Conservation (phyloP, 208 protist genomes). For the Leishmania tropica region DNA sequence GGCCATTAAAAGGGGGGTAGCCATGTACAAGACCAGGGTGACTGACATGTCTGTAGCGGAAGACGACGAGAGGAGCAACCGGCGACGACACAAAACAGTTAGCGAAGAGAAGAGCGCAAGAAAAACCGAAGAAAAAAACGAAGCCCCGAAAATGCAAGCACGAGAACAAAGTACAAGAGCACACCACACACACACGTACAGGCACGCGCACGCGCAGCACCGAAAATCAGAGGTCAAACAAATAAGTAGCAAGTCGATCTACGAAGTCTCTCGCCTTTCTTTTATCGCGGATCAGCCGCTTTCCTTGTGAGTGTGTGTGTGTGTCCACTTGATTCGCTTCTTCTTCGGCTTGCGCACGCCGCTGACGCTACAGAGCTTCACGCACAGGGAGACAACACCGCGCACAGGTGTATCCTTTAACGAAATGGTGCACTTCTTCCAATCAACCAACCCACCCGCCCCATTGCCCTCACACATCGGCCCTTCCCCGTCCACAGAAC, state of each 20-base stretch:
- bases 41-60: no score
- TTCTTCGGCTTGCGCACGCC: background rate
- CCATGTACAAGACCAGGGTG: no score
- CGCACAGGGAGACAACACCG: background rate
- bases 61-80: no score
- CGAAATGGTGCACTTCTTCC: background rate
- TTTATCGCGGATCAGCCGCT: background rate
- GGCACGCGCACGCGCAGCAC: no score
- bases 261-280: background rate
- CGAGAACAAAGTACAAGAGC: background rate
- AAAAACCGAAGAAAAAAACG: background rate
- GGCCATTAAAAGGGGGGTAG: background rate
- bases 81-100: background rate
- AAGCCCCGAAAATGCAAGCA: no score
- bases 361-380: no score
- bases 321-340: background rate
- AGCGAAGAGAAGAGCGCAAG: background rate
- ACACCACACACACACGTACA: background rate
- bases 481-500: no score
- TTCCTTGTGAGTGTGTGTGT: background rate
- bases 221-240: background rate
- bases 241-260: background rate
- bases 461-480: background rate
- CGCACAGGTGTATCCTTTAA: background rate
- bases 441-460: no score